Evolutionary conservation across 1,284 basidiomycete species (phyloP).

Genomic region (Porogramme epimiltina): DNA sequence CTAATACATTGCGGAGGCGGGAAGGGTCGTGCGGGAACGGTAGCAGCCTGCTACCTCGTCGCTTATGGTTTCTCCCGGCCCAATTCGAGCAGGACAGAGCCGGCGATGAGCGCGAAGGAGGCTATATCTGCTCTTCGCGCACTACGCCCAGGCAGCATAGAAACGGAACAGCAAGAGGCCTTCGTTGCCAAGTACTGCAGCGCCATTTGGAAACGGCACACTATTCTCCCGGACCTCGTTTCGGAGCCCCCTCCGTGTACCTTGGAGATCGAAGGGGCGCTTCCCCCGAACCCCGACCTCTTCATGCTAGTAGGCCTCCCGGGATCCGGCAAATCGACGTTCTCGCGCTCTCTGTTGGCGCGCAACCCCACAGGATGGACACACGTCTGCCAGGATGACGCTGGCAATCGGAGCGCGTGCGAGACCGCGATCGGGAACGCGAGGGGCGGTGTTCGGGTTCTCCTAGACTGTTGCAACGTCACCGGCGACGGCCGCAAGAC

Average conservation of each 20-base stretch:
- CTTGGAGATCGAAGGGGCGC: constrained; percentile 44
- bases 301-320: constrained; percentile 60
- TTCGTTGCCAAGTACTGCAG: constrained; percentile 60
- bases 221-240: constrained; percentile 47
- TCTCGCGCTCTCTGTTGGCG: constrained; percentile 46
- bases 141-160: constrained; percentile 56
- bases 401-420: constrained; percentile 50
- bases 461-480: constrained; percentile 61
- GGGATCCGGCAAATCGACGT: constrained; percentile 63
- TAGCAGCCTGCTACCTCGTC: constrained; percentile 59
- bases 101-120: constrained; percentile 48
- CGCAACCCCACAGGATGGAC: constrained; percentile 45
- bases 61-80: constrained; percentile 54
- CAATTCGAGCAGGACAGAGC: constrained; percentile 39
- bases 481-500: constrained; percentile 44
- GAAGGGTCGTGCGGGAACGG: constrained; percentile 63
- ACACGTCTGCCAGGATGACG: constrained; percentile 58
- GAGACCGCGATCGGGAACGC: constrained; percentile 48
- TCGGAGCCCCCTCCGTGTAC: constrained; percentile 50
- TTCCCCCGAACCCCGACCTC: constrained; percentile 39
- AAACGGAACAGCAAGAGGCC: constrained; percentile 54
- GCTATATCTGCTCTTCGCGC: constrained; percentile 49
- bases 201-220: constrained; percentile 58
- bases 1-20: constrained; percentile 66
- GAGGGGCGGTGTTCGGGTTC: constrained; percentile 37